phyloP scores from a whole-genome alignment of 2,329 filamentous ascomycete genomes.

The Trichophyton mentagrophytes region DNA sequence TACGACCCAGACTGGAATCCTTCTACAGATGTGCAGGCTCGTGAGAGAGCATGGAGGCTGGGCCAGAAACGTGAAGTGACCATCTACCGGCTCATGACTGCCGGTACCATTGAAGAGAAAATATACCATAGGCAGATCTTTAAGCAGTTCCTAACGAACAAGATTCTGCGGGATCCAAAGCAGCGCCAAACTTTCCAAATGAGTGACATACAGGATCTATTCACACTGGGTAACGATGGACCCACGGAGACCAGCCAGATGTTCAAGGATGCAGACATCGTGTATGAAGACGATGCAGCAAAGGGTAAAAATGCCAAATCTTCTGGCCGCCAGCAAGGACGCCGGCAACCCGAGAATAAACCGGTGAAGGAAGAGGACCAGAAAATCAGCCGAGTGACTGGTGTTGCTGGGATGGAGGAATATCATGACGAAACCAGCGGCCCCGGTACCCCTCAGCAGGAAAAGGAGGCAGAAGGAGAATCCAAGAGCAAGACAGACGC shows the following conservation, averaged over 20 bases:
- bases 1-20: constrained; percentile 99
- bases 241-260: constrained; percentile 73
- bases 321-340: constrained; percentile 1
- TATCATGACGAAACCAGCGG: constrained; percentile 39
- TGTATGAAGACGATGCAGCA: constrained; percentile 36
- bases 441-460: constrained; percentile 13
- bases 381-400: constrained; percentile 42
- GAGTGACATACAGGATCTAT: constrained; percentile 82
- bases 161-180: constrained; percentile 86
- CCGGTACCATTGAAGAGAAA: constrained; percentile 96
- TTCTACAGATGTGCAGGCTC: constrained; percentile 87
- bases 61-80: constrained; percentile 92
- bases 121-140: constrained; percentile 98
- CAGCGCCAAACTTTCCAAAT: constrained; percentile 84
- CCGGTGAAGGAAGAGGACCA: constrained; percentile 22
- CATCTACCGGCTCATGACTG: constrained; percentile 95
- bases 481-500: constrained; percentile 43
- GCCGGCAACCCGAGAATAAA: constrained; percentile 15
- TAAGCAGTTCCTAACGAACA: constrained; percentile 95
- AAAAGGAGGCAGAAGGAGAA: constrained; percentile 16
- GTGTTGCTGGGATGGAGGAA: constrained; percentile 53
- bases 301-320: constrained; percentile 13
- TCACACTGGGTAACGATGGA: constrained; percentile 59
- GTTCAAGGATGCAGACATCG: constrained; percentile 77
- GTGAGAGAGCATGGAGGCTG: constrained; percentile 88